Base-by-base conservation (phyloP, 768 basidiomycete genomes). In the Auriscalpium microsporum region DNA sequence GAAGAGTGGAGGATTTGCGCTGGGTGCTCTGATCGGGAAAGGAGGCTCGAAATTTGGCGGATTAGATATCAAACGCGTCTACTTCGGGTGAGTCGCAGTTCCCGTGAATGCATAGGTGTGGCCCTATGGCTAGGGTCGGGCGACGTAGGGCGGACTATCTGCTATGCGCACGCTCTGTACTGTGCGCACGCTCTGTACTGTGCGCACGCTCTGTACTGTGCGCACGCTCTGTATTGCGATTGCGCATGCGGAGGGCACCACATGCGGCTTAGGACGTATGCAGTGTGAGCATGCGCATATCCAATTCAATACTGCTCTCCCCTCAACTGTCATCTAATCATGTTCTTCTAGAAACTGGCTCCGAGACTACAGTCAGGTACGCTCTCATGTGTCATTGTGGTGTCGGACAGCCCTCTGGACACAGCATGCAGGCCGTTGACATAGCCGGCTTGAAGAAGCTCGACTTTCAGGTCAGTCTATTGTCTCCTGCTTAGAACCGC, bases 41-140 rank as follows among this genome's bases (percentile, higher is more conserved):
- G 78, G 82, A 54, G 60, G 75, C 61, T 65, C 73, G 34, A 92
- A 92, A 68, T 94, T 93, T 65, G 78, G 78, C 33, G 83, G 82
- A 0, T 73, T 94, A 13, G 91, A 94, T 64, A 78, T 91, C 55
- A 93, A 93, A 67, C 77, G 90, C 28, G 84, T 91, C 4, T 90
- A 88, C 66, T 89, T 88, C 68, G 86, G 86, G 85, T 86, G 53
- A 36, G 81, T 64, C 9, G 28, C 28, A 28, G 28, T 28, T 28
- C 28, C 28, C 28, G 21, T 21, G 21, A 21, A 21, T 21, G 21
- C 21, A 21, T 28, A 7, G 4, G 28, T 28, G 28, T 28, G 28
- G 28, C 28, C 28, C 28, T 28, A 28, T 28, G 28, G 28, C 28
- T 28, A 28, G 28, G 4, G 28, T 28, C 7, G 7, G 28, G 28